These are phyloP conservation scores for Coccomyxa sp. DNA, from an alignment of 139 green algal genomes.

Conservation along the genomic window DNA sequence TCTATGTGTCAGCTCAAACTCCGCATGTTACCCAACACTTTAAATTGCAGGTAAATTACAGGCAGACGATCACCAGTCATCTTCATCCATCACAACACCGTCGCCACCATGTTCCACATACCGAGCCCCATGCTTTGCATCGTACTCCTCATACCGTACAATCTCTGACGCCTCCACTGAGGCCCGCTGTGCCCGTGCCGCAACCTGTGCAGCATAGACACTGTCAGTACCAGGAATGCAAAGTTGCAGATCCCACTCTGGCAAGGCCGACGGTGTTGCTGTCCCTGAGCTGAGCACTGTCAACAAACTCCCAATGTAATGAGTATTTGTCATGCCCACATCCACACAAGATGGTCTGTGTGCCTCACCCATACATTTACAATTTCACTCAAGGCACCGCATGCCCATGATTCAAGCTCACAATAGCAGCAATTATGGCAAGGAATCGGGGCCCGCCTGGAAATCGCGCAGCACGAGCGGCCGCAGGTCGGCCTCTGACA, in stretches of 20 bases:
- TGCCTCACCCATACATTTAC: no score
- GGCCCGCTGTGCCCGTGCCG: constrained; percentile 57
- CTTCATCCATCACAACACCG: constrained; percentile 24
- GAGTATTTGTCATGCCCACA: neutral
- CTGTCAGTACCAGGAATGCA: neutral
- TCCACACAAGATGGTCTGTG: neutral
- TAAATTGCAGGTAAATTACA: no score
- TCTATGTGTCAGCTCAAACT: no score
- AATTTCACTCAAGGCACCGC: neutral
- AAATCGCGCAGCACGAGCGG: constrained; percentile 76
- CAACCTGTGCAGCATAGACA: constrained; percentile 37
- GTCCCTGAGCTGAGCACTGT: neutral
- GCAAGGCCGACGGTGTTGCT: neutral
- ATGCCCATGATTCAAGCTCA: no score
- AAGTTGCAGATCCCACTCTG: neutral
- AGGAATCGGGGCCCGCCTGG: constrained; percentile 24
- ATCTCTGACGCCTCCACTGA: constrained; percentile 70
- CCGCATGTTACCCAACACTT: no score
- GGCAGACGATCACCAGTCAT: constrained; percentile 29
- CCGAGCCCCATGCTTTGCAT: constrained; percentile 77
- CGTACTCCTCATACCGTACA: constrained; percentile 77
- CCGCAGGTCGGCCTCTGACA: constrained; percentile 60
- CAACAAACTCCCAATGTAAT: neutral
- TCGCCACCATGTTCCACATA: constrained; percentile 4
- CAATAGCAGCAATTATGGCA: no score